Percentiles rank a stretch among this genome's conserved stretches.
phyloP scores from a whole-genome alignment of 2,329 filamentous ascomycete genomes.

The Nothopassalora personata region DNA sequence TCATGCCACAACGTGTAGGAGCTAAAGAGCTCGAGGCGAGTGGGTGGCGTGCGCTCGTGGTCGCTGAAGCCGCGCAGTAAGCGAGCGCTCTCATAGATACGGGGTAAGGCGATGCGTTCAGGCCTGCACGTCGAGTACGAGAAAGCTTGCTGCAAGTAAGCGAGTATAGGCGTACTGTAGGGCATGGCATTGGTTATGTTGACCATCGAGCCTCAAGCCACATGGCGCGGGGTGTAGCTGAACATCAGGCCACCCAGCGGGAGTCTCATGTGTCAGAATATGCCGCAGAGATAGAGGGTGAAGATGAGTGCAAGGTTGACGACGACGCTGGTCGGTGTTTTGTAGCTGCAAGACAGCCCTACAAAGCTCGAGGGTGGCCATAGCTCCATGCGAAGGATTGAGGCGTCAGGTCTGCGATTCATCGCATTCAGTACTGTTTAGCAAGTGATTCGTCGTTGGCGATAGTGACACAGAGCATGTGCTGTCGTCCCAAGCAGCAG shows the following conservation, averaged over 20 bases:
- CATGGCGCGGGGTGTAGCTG: not conserved
- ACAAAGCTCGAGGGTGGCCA: not conserved
- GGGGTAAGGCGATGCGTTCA: not conserved
- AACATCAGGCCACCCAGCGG: not conserved
- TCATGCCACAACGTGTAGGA: not conserved
- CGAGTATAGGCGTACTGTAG: not conserved
- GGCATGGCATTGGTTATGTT: not conserved
- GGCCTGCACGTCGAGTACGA: not conserved
- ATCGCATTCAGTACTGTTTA: not conserved
- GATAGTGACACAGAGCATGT: not conserved
- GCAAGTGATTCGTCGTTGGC: not conserved
- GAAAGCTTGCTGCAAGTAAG: not conserved
- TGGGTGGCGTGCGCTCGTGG: not conserved
- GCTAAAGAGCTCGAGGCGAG: not conserved
- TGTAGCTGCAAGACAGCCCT: not conserved
- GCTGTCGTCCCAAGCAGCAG: too few relatives aligned
- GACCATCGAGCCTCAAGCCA: not conserved
- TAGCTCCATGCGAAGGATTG: not conserved
- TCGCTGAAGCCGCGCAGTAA: not conserved
- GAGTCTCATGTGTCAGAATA: not conserved
- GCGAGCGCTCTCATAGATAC: not conserved
- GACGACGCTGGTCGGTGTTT: not conserved
- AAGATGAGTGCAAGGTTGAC: not conserved
- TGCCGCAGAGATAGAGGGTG: not conserved
- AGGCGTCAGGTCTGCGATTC: not conserved